Evolutionary conservation across 257 asterid species (phyloP), one percentile per base, ranked within the genome.

Genomic region (Sherardia arvensis): DNA sequence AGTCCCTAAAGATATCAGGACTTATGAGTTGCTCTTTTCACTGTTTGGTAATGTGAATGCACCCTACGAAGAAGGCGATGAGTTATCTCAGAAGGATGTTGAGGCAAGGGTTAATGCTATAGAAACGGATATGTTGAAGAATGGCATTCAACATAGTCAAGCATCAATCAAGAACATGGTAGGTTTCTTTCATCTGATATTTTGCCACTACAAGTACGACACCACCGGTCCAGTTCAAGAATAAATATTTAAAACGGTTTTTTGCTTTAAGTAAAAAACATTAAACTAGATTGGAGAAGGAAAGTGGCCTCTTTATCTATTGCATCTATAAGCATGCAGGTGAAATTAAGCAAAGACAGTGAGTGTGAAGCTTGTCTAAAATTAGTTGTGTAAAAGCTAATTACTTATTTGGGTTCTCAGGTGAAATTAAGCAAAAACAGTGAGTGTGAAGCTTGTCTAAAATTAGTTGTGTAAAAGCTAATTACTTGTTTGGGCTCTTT

Each of bases 71-170:
- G 83, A 75, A 4, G 82, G 88, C 48, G 72, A 82, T 71, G 30
- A 77, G 70, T 64, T 66, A 67, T 89, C 95, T 45, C 97, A 84
- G 71, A 76, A 65, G 69, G 95, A 81, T 69, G 91, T 67, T 76
- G 76, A 82, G 65, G 83, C 69, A 80, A 87, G 96, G 80, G 80
- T 91, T 72, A 70, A 66, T 58, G 84, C 80, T 71, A 88, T 91
- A 69, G 95, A 88, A 85, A 80, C 66, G 87, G 97, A 91, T 73
- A 91, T 91, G 98, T 66, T 38, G 69, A 82, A 69, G 73, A 79
- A 79, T 78, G 93, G 95, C 65, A 73, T 91, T 76, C 85, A 82
- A 71, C 98, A 88, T 78, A 88, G 81, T 76, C 78, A 55, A 66
- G 63, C 29, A 75, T 80, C 98, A 47, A 61, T 88, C 77, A 80